phyloP scores from a whole-genome alignment of 768 basidiomycete genomes.

The Jaapia argillacea region DNA sequence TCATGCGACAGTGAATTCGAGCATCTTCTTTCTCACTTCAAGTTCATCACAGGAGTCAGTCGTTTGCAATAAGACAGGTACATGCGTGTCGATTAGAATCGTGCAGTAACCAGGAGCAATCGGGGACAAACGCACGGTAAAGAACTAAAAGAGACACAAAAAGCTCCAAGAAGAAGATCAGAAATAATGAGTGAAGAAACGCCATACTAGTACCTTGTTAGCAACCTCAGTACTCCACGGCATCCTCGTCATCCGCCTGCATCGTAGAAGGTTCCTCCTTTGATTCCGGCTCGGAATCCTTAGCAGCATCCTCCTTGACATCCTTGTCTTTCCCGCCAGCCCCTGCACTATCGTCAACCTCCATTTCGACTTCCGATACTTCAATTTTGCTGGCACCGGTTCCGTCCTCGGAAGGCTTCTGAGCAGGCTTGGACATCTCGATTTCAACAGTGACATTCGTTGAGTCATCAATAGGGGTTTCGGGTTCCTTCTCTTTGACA shows the following conservation, averaged over 20 bases:
- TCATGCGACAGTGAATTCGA: too few species aligned
- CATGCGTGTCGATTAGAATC: too few species aligned
- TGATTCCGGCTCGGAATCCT: slow-evolving; percentile 27
- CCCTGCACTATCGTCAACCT: slow-evolving; percentile 21
- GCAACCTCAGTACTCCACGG: slow-evolving; percentile 62
- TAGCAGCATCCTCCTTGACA: slow-evolving; percentile 4
- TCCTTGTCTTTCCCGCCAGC: slow-evolving; percentile 15
- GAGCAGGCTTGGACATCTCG: not conserved
- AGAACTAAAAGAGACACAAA: too few species aligned
- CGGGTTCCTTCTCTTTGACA: slow-evolving; percentile 27
- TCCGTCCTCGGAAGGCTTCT: slow-evolving; percentile 2
- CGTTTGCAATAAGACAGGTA: too few species aligned
- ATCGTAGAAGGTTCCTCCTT: slow-evolving; percentile 43
- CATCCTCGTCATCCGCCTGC: slow-evolving; percentile 71
- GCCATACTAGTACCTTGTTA: not conserved
- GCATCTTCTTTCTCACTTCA: too few species aligned
- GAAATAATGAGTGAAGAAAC: not conserved
- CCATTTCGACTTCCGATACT: slow-evolving; percentile 19
- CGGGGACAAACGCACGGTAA: too few species aligned
- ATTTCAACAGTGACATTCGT: slow-evolving; percentile 4
- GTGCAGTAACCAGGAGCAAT: too few species aligned
- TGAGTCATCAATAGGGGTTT: slow-evolving; percentile 16
- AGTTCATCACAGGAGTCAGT: too few species aligned
- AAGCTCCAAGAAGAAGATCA: too few species aligned
- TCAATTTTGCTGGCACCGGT: slow-evolving; percentile 4